A percentile compares a stretch with the other conserved stretches of the same genome.
Evolutionary conservation across 2,329 filamentous ascomycete species (phyloP).

Genomic region (Cylindrodendrum hubeiense): DNA sequence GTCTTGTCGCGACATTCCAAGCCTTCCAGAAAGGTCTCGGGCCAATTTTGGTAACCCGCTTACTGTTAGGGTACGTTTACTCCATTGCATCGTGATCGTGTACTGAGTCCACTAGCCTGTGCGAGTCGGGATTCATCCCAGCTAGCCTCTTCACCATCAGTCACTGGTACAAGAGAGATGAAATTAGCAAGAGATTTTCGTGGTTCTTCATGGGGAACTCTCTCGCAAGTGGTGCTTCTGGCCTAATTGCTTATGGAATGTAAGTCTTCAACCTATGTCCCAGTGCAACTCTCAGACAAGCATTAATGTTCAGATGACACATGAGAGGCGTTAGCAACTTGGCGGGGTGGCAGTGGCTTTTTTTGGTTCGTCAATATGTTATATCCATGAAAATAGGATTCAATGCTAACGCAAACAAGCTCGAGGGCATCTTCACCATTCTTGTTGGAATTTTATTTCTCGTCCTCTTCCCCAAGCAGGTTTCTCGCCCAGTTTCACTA

Average conservation of each 20-base stretch:
- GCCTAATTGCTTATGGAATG: slow-evolving; percentile 58
- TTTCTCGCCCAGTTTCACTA: slow-evolving; percentile 5
- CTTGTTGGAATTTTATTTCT: slow-evolving; percentile 46
- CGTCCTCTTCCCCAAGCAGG: slow-evolving; percentile 17
- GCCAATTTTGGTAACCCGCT: no score
- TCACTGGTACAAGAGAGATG: slow-evolving; percentile 58
- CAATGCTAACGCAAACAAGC: no score
- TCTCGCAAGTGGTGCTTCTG: slow-evolving; percentile 52
- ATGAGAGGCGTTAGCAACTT: slow-evolving; percentile 44
- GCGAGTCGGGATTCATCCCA: slow-evolving; percentile 60
- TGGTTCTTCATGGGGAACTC: slow-evolving; percentile 59
- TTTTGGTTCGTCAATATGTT: no score
- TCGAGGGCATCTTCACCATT: slow-evolving; percentile 49
- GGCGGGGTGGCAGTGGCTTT: slow-evolving; percentile 61
- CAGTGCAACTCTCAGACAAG: no score
- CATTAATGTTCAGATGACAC: no score
- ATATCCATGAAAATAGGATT: no score
- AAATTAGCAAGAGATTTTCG: slow-evolving; percentile 58
- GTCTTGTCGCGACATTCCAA: slow-evolving; percentile 50
- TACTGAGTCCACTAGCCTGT: no score
- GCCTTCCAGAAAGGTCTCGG: slow-evolving; percentile 46
- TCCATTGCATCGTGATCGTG: no score
- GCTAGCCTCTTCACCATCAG: slow-evolving; percentile 60
- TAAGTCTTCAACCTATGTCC: no score
- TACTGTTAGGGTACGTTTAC: no score